phyloP scores from a whole-genome alignment of 2,329 filamentous ascomycete genomes.

The Fusarium sp. region DNA sequence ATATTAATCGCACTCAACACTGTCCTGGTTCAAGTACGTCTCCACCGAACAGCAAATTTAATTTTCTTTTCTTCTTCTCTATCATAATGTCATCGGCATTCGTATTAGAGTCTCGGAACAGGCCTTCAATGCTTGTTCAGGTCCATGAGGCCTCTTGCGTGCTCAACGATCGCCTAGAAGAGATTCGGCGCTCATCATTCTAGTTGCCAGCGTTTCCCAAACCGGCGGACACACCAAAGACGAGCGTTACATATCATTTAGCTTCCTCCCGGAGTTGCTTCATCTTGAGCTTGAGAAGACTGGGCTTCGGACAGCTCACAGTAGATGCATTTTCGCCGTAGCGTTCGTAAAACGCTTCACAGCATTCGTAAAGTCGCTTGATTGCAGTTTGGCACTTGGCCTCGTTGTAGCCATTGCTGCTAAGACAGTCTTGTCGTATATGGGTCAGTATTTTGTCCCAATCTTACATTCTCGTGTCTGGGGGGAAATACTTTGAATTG shows the following conservation, averaged over 20 bases:
- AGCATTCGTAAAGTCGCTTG: constrained; percentile 92
- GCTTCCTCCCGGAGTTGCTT: constrained; percentile 69
- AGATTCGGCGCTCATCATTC: constrained; percentile 75
- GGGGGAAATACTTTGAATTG: constrained; percentile 78
- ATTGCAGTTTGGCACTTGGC: constrained; percentile 81
- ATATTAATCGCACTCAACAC: constrained; percentile 10
- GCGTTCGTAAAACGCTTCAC: constrained; percentile 84
- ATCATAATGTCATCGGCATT: constrained; percentile 84
- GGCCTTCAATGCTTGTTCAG: constrained; percentile 94
- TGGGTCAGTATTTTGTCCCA: neutral
- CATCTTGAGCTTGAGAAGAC: constrained; percentile 83
- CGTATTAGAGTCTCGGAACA: constrained; percentile 99
- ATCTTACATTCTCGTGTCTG: neutral
- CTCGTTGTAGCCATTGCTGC: constrained; percentile 86
- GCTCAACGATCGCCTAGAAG: constrained; percentile 98
- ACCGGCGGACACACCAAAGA: constrained; percentile 55
- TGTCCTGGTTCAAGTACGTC: constrained; percentile 38
- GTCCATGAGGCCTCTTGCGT: constrained; percentile 84
- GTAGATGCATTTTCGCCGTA: constrained; percentile 80
- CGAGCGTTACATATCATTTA: constrained; percentile 57
- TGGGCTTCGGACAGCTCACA: constrained; percentile 86
- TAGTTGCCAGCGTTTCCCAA: constrained; percentile 69
- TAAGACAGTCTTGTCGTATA: constrained; percentile 75
- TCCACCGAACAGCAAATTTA: constrained; percentile 43
- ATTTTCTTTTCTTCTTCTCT: constrained; percentile 50